Base-by-base conservation (phyloP, 495 filamentous ascomycete genomes). In the Sabuloglossum arenarium region DNA sequence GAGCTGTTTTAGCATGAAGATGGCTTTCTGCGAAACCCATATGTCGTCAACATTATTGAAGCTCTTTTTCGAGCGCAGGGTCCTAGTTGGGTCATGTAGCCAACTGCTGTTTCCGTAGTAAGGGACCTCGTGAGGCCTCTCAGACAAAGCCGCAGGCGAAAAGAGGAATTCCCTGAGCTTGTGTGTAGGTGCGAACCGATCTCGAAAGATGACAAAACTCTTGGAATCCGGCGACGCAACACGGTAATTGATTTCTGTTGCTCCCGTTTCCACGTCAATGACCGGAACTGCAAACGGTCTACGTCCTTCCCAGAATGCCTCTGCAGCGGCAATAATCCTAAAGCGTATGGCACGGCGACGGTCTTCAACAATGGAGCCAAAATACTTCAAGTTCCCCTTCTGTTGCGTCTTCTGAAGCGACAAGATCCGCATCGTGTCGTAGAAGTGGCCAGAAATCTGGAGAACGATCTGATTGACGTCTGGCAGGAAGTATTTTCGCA, bases 231-330 rank as follows among this genome's bases (percentile, higher is more conserved):
- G 53, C 3, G 14, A 29, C 2, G 16, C 29, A n/a, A 31, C 14
- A n/a, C 23, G 14, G 31, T n/a, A 5, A 8, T 25, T 21, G 3
- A 28, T 2, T 11, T 53, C 14, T 6, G 46, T 25, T 19, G 29
- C 31, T 21, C 53, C 53, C 25, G 53, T 21, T 14, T 27, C 53
- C 29, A 6, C 4, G 21, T 43, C 12, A 19, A 10, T 16, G 28
- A 10, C 11, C 14, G 3, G 3, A 8, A 43, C 30, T 16, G 53
- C 28, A n/a, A 32, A 34, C 11, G 53, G 53, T n/a, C 46, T 29
- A 24, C 24, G 24, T 14, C 53, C 53, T 49, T 55, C 53, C 53
- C 53, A 55, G 24, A 55, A 21, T 16, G 11, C 25, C n/a, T 55
- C 34, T 1, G 53, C 53, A 3, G 34, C 53, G 21, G 29, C 28